Base-by-base conservation (phyloP, 345 rosid genomes). In the Alliaria petiolata region DNA sequence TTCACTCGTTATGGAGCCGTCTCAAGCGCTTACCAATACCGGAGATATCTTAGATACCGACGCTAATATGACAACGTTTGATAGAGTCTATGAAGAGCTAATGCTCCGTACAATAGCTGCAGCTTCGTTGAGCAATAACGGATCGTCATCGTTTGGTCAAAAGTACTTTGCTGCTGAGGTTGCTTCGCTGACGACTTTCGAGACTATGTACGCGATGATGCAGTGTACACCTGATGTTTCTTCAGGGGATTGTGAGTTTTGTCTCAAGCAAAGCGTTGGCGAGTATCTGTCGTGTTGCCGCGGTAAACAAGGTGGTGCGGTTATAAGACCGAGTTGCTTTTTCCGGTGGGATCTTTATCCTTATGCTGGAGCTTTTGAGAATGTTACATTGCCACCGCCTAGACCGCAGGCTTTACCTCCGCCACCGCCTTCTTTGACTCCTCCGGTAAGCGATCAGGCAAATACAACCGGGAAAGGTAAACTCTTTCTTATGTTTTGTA, bases 301-400 rank as follows among this genome's bases (percentile, higher is more conserved):
- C 0, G 57, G 70, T 35, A 6, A 64, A 4, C 46, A 8, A 36
- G 70, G 76, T 26, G 76, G 70, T 64, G 57, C 20, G 7, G 14
- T 45, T 64, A 6, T 55, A 16, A 55, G 76, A 64, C 70, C 70
- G 3, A 35, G 55, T 38, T 72, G 77, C 34, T 72, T 64, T 72
- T 25, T 64, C 35, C 70, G 77, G 65, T 72, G 77, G 77, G 51
- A 72, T 34, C 28, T 72, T 56, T 65, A 55, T 64, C 59, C 71
- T 45, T 72, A 8, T 13, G 64, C 65, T 34, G 70, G 71, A 36
- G 77, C 71, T 65, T 72, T 72, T 72, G 65, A 65, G 3, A 57
- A 47, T 55, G 12, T 63, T 34, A 15, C 64, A 11, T 15, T 63
- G 33, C 19, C 71, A 3, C 35, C 35, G 30, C 40, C 76, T 35